A percentile compares a stretch with the other conserved stretches of the same genome.
phyloP scores from a whole-genome alignment of 2,329 filamentous ascomycete genomes.

The Cytospora piceicola region DNA sequence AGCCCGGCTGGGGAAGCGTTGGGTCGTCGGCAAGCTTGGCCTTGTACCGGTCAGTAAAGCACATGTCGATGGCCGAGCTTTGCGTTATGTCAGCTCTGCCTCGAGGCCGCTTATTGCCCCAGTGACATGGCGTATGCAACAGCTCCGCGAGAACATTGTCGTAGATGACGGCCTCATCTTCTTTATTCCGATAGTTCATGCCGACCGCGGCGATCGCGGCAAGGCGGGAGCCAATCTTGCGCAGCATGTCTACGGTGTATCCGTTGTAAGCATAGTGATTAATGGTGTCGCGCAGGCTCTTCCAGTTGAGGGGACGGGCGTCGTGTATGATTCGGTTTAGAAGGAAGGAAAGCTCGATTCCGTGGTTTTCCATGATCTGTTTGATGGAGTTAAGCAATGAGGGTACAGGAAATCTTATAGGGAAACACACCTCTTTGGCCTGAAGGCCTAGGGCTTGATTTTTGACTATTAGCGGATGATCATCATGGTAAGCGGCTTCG shows the following conservation, averaged over 20 bases:
- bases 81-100: neutral
- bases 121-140: neutral
- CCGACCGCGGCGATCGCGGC: neutral
- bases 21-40: neutral
- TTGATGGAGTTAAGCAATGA: neutral
- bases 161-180: neutral
- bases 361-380: neutral
- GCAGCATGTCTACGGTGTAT: neutral
- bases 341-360: conserved; percentile 1
- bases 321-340: neutral
- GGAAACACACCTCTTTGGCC: neutral
- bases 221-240: neutral
- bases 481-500: neutral
- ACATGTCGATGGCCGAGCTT: neutral
- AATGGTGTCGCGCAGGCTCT: neutral
- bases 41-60: neutral
- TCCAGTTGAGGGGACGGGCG: neutral
- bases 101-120: too few species aligned
- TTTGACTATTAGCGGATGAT: neutral
- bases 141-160: conserved; percentile 3
- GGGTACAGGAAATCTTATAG: neutral
- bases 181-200: neutral
- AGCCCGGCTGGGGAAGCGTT: too few species aligned
- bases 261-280: neutral
- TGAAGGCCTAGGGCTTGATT: neutral